Conservation (phyloP, 441 rosid species). For the Croton laevigatus region DNA sequence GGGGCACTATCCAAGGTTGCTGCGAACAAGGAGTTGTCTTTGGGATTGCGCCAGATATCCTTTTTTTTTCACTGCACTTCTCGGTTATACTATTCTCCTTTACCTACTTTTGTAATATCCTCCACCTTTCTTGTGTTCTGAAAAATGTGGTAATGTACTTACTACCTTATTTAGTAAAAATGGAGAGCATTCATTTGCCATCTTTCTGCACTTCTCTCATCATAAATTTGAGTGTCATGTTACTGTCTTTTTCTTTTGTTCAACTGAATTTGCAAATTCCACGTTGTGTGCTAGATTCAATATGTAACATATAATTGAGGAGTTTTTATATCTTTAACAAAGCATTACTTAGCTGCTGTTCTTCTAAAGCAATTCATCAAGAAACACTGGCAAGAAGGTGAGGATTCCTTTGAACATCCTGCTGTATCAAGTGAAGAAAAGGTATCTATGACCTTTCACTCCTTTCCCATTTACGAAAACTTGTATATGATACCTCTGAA, state of each 20-base stretch:
- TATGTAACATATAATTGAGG: neutral
- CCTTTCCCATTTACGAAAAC: neutral
- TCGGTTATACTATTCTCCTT: neutral
- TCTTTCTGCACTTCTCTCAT: neutral
- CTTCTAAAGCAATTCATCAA: slow-evolving; percentile 84
- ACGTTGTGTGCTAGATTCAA: neutral
- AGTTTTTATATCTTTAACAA: slow-evolving; percentile 40
- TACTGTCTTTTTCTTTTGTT: neutral
- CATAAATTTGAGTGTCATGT: neutral
- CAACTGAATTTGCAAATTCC: neutral
- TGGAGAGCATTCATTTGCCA: neutral
- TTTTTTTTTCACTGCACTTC: slow-evolving; percentile 20
- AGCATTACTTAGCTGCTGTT: slow-evolving; percentile 78
- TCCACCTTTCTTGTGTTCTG: neutral
- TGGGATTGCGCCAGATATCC: slow-evolving; percentile 97
- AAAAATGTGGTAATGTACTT: neutral
- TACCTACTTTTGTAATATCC: neutral
- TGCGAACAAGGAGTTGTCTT: slow-evolving; percentile 65
- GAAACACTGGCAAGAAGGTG: slow-evolving; percentile 92
- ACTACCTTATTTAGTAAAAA: neutral
- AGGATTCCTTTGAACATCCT: slow-evolving; percentile 77
- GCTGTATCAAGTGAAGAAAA: slow-evolving; percentile 67
- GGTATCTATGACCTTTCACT: slow-evolving; percentile 36
- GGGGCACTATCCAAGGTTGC: slow-evolving; percentile 74
- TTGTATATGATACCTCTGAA: neutral